These are phyloP conservation scores for Bisporella sp. DNA, from an alignment of 2,329 filamentous ascomycete genomes.

Conservation along the genomic window DNA sequence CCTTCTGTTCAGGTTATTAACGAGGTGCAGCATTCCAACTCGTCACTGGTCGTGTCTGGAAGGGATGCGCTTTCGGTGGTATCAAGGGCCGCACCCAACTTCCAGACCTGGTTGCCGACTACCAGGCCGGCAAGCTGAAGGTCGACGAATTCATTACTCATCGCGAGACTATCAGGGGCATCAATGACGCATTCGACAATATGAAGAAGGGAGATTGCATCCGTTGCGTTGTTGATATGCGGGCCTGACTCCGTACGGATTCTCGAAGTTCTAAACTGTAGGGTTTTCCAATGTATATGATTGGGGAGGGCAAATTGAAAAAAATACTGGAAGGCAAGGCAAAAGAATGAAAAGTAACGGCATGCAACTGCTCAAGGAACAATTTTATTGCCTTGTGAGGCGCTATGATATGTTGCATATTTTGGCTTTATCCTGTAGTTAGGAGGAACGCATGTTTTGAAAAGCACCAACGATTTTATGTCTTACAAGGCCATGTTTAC, in stretches of 20 bases:
- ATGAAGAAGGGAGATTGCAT: slow-evolving; percentile 99
- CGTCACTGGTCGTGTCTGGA: slow-evolving; percentile 96
- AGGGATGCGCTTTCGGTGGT: slow-evolving; percentile 93
- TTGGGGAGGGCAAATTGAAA: not conserved
- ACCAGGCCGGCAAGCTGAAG: slow-evolving; percentile 84
- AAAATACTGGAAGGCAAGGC: not conserved
- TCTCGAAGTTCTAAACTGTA: not conserved
- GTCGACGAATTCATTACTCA: slow-evolving; percentile 99
- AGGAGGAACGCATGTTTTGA: too few relatives aligned
- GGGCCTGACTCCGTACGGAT: not conserved
- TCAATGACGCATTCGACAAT: slow-evolving; percentile 83
- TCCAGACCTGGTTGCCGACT: slow-evolving; percentile 79
- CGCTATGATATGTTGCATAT: too few relatives aligned
- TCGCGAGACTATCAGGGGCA: slow-evolving; percentile 71
- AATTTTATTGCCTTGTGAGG: too few relatives aligned
- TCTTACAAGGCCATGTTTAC: too few relatives aligned
- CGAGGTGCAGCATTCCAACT: slow-evolving; percentile 78
- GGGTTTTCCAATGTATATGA: too few relatives aligned
- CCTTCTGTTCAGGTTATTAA: slow-evolving; percentile 4
- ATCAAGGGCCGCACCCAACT: slow-evolving; percentile 97
- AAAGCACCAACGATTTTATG: too few relatives aligned
- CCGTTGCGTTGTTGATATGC: slow-evolving; percentile 76
- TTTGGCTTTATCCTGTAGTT: too few relatives aligned
- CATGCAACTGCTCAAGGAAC: too few relatives aligned
- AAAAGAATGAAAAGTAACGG: too few relatives aligned